These are phyloP conservation scores for Passiflora organensis DNA, from an alignment of 345 rosid species.

Conservation along the genomic window DNA sequence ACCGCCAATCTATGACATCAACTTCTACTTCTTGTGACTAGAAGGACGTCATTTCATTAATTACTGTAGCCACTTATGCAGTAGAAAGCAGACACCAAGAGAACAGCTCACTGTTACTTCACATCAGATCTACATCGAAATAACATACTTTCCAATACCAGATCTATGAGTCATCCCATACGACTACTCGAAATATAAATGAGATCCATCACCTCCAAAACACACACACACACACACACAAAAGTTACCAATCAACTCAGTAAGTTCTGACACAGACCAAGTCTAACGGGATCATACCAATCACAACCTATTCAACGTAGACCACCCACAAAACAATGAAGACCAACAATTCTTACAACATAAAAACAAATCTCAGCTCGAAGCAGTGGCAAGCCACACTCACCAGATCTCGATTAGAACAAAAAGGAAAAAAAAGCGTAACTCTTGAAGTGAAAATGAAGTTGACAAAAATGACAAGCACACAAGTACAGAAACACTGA, in stretches of 20 bases:
- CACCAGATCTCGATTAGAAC: constrained; percentile 7
- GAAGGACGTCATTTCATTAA: no score
- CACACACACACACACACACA: background rate
- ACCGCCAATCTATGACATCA: no score
- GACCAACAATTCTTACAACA: background rate
- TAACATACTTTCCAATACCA: background rate
- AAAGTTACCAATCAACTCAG: no score
- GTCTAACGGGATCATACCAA: background rate
- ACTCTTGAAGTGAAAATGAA: background rate
- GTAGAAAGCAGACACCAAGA: no score
- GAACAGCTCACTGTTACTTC: background rate
- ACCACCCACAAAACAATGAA: background rate
- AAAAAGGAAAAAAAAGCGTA: background rate
- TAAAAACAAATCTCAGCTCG: background rate
- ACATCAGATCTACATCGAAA: background rate
- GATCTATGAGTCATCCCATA: constrained; percentile 1
- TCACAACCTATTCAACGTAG: background rate
- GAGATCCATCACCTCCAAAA: constrained; percentile 1
- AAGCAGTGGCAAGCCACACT: background rate
- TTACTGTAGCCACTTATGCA: no score
- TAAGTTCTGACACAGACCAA: no score
- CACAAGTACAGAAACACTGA: background rate
- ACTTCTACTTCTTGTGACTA: no score
- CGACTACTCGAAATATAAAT: background rate
- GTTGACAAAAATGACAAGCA: background rate